These are phyloP conservation scores for Hermanozyma aechmeae DNA, from an alignment of 805 yeast species.

Conservation along the genomic window DNA sequence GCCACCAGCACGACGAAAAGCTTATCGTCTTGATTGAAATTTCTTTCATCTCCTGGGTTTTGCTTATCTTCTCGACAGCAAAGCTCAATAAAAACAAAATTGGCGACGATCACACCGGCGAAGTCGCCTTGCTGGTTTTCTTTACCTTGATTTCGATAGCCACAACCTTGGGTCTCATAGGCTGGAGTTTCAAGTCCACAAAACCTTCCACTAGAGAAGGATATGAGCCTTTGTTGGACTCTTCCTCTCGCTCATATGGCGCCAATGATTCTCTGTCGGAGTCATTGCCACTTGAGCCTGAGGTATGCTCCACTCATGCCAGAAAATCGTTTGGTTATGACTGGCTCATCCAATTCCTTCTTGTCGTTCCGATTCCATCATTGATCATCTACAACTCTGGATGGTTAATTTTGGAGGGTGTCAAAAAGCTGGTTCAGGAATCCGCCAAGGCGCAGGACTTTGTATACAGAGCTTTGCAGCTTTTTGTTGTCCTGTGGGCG, in stretches of 20 bases:
- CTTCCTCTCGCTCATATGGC: slow-evolving; percentile 8
- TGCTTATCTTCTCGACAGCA: slow-evolving; percentile 33
- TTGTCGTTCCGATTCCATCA: slow-evolving; percentile 57
- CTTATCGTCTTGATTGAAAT: slow-evolving; percentile 47
- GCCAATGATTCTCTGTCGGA: slow-evolving; percentile 13
- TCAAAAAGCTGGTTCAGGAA: slow-evolving; percentile 68
- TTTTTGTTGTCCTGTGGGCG: slow-evolving; percentile 26
- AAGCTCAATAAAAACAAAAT: slow-evolving; percentile 38
- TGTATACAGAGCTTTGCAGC: slow-evolving; percentile 19
- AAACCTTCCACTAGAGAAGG: slow-evolving; percentile 10
- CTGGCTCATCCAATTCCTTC: slow-evolving; percentile 70
- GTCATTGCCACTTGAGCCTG: slow-evolving; percentile 13
- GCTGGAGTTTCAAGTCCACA: slow-evolving; percentile 26
- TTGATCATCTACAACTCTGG: slow-evolving; percentile 47
- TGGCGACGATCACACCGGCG: slow-evolving; percentile 44
- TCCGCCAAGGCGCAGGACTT: slow-evolving; percentile 34
- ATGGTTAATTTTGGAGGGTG: slow-evolving; percentile 49
- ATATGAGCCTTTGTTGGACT: slow-evolving; percentile 23
- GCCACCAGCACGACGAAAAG: slow-evolving; percentile 40
- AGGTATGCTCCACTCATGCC: slow-evolving; percentile 12
- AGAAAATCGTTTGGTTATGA: slow-evolving; percentile 53
- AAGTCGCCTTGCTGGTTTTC: slow-evolving; percentile 37
- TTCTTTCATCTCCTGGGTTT: slow-evolving; percentile 48
- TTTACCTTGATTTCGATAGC: slow-evolving; percentile 40
- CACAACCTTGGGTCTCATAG: slow-evolving; percentile 42